A percentile compares a stretch with the other conserved stretches of the same genome.
phyloP scores from a whole-genome alignment of 176 grass and related monocot genomes.

The Oryza glumipatula region DNA sequence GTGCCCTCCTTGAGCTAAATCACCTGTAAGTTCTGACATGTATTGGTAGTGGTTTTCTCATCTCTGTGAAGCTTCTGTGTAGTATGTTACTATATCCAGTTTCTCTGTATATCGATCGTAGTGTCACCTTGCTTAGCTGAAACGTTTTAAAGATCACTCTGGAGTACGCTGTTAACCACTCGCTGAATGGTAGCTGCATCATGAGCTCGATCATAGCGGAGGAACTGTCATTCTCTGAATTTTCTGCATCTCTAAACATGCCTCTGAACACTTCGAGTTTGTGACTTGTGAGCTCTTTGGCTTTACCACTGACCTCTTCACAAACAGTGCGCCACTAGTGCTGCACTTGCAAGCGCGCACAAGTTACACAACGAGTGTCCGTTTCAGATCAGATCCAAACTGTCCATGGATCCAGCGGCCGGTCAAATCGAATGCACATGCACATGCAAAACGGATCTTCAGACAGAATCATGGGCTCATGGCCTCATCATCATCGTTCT shows the following conservation, averaged over 20 bases:
- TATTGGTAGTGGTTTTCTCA: conserved; percentile 35
- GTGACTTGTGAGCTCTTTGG: too few relatives aligned
- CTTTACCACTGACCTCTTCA: too few relatives aligned
- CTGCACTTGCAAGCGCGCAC: too few relatives aligned
- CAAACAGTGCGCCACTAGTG: too few relatives aligned
- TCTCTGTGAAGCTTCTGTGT: background rate
- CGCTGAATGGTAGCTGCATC: background rate
- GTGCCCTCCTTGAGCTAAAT: conserved; percentile 44
- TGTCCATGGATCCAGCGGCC: background rate
- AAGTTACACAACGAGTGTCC: too few relatives aligned
- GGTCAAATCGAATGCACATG: conserved; percentile 11
- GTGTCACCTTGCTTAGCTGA: background rate
- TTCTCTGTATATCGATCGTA: background rate
- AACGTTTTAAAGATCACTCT: background rate
- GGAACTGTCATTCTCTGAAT: too few relatives aligned
- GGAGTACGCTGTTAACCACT: background rate
- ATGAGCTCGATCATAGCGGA: background rate
- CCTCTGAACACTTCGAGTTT: too few relatives aligned
- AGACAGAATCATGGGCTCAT: too few relatives aligned
- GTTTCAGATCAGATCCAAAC: too few relatives aligned
- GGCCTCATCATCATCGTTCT: too few relatives aligned
- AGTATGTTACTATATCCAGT: background rate
- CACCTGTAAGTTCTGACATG: conserved; percentile 40
- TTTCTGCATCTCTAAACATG: too few relatives aligned
- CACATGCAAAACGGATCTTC: conserved; percentile 19